Evolutionary conservation across 176 grass and related monocot species (phyloP).

Genomic region (Olyra latifolia): DNA sequence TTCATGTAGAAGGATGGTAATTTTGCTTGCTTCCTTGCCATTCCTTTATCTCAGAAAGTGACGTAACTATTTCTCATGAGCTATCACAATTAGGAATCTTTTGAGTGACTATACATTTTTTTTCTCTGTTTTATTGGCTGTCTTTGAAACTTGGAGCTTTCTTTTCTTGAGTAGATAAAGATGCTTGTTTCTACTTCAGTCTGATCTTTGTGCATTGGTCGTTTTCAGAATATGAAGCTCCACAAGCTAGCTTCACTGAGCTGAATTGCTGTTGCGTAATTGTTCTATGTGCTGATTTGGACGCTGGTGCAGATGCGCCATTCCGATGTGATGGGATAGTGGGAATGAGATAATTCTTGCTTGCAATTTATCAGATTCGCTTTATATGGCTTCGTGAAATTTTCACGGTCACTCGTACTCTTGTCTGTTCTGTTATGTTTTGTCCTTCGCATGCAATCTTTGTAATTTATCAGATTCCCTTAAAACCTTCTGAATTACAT

Average conservation of each 20-base stretch:
- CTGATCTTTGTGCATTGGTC: constrained; percentile 11
- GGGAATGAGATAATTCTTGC: constrained; percentile 18
- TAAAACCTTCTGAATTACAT: background rate
- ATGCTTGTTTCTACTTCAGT: constrained; percentile 17
- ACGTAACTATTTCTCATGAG: background rate
- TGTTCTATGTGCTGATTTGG: background rate
- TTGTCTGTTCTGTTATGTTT: constrained; percentile 5
- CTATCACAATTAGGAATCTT: constrained; percentile 5
- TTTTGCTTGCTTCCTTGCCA: constrained; percentile 32
- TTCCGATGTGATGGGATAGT: constrained; percentile 21
- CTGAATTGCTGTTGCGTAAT: constrained; percentile 12
- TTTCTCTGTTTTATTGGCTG: background rate
- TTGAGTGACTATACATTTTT: background rate
- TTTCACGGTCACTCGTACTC: background rate
- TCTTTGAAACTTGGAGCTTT: background rate
- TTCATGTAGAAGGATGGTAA: constrained; percentile 5
- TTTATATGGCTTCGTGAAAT: constrained; percentile 7
- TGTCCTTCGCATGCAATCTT: background rate
- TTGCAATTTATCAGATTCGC: background rate
- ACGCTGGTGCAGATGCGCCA: constrained; percentile 1
- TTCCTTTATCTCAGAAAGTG: constrained; percentile 32
- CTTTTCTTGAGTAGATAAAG: background rate
- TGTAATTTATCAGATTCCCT: background rate
- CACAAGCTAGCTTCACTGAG: background rate
- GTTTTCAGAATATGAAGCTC: constrained; percentile 46